Conservation (phyloP, 306 rosid species). For the Fragaria nilgerrensis region DNA sequence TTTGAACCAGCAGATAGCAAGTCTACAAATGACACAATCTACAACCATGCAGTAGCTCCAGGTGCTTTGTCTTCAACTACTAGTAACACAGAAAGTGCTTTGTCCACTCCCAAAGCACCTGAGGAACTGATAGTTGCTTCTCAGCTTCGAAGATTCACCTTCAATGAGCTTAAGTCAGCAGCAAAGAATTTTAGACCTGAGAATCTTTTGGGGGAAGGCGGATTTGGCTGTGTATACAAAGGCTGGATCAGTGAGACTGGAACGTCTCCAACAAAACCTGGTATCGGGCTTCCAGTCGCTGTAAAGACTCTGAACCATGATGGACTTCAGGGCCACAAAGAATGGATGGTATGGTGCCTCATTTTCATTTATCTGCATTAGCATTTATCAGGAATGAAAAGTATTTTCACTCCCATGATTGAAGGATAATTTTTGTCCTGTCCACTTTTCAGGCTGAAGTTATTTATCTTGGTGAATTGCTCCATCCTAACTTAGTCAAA, state of each 20-base stretch:
- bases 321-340: slow-evolving; percentile 58
- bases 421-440: slow-evolving; percentile 8
- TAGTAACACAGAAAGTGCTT: slow-evolving; percentile 35
- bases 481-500: slow-evolving; percentile 54
- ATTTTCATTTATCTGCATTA: background rate
- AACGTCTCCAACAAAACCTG: slow-evolving; percentile 35
- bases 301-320: slow-evolving; percentile 53
- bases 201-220: slow-evolving; percentile 52
- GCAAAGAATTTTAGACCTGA: slow-evolving; percentile 44
- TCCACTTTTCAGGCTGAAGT: slow-evolving; percentile 56
- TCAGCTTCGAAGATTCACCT: slow-evolving; percentile 43
- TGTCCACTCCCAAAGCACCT: slow-evolving; percentile 28
- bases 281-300: slow-evolving; percentile 48
- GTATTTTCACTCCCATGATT: slow-evolving; percentile 1
- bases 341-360: slow-evolving; percentile 56
- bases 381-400: slow-evolving; percentile 4
- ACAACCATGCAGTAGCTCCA: slow-evolving; percentile 24
- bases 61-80: slow-evolving; percentile 31
- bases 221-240: slow-evolving; percentile 59
- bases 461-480: slow-evolving; percentile 49
- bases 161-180: slow-evolving; percentile 43
- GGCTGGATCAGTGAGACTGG: slow-evolving; percentile 47
- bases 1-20: slow-evolving; percentile 33
- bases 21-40: slow-evolving; percentile 24
- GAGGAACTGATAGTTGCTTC: slow-evolving; percentile 42